Conservation (phyloP, 75 land plant genomes). For the Picea sitchensis region DNA sequence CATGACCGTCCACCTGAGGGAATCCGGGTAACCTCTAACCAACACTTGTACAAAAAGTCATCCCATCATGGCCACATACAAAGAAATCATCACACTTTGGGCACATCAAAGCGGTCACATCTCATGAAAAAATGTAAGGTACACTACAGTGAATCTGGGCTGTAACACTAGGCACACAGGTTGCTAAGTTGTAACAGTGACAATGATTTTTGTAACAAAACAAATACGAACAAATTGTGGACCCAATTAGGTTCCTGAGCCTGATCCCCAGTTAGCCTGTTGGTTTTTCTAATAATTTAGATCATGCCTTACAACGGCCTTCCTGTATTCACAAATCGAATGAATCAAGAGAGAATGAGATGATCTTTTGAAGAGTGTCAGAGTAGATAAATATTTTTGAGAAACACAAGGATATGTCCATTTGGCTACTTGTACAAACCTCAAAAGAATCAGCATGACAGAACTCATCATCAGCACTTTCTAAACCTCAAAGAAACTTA, state of each 20-base stretch:
- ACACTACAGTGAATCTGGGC: no score
- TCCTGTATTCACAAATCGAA: background rate
- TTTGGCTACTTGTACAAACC: background rate
- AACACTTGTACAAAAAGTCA: no score
- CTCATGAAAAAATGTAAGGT: no score
- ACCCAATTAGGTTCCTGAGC: background rate
- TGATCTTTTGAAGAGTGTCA: background rate
- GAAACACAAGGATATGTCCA: background rate
- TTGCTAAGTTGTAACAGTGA: background rate
- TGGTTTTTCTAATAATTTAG: background rate
- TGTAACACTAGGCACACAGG: no score
- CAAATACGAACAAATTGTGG: background rate
- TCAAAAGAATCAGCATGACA: background rate
- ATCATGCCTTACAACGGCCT: background rate
- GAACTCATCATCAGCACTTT: background rate
- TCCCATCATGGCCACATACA: no score
- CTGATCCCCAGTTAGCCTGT: background rate
- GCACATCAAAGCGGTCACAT: no score
- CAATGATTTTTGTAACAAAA: background rate
- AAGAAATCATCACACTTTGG: no score
- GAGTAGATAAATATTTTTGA: background rate
- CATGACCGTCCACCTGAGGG: no score
- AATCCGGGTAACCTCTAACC: no score
- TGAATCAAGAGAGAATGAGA: background rate
- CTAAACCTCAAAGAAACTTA: conserved; percentile 31